Base-by-base conservation (phyloP, 1,139 yeast genomes). In the Pichia sp. region DNA sequence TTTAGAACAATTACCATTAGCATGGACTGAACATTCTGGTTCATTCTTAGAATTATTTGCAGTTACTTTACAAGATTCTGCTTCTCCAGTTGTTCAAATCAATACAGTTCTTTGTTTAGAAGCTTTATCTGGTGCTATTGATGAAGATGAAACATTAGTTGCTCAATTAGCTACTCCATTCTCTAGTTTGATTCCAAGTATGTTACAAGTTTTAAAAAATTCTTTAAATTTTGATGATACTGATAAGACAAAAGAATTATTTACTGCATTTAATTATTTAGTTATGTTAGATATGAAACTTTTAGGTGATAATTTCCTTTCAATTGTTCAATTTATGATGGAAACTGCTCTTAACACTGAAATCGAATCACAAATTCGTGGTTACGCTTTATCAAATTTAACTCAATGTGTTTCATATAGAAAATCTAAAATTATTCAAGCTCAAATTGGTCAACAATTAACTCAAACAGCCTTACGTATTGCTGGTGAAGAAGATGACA, bases 51-150 rank as follows among this genome's bases (percentile, higher is more conserved):
- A 75, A 43, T 71, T 92, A 56, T 85, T 89, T 62, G 64, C 80
- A 34, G 69, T 65, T 23, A 83, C 95, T 46, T 75, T 90, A 58
- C 68, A 70, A 46, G 96, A 89, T 61, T 71, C 70, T 50, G 67
- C 82, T 37, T 78, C 85, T 30, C 67, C 78, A 53, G 89, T 83
- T 49, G 82, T 87, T 46, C 84, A 95, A 63, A 82, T 87, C 40
- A 80, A 87, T 54, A 79, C 97, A 34, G 87, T 89, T 32, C 76
- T 83, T 58, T 94, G 95, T 29, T 73, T 92, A 60, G 94, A 89
- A 55, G 78, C 79, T 49, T 73, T 89, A 50, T 80, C 95, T 27
- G 79, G 79, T 55, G 74, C 78, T 55, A 75, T 87, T 48, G 69
- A 66, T 53, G 82, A 73, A 58, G 75, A 73, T 46, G 68, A 68